These are phyloP conservation scores for Raffaelea arxii DNA, from an alignment of 2,329 filamentous ascomycete species.

Conservation along the genomic window DNA sequence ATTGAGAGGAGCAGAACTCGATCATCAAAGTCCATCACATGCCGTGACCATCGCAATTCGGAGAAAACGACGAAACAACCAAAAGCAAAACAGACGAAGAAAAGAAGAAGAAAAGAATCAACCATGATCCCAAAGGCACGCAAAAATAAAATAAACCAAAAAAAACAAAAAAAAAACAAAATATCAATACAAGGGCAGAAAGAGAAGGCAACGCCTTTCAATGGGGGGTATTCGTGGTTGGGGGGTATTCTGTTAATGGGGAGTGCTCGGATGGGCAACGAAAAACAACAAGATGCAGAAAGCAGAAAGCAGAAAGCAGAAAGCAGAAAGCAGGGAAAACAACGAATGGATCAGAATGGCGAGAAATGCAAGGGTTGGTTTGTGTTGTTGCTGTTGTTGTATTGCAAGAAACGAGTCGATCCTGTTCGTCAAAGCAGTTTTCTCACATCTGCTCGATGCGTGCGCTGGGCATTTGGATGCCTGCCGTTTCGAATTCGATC, in stretches of 20 bases:
- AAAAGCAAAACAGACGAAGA: background rate
- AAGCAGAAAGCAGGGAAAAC: background rate
- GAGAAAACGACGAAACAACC: background rate
- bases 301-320: background rate
- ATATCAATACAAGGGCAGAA: background rate
- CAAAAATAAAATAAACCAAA: background rate
- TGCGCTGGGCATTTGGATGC: constrained; percentile 49
- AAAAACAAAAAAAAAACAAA: constrained; percentile 1
- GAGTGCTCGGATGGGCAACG: background rate
- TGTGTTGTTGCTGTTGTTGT: background rate
- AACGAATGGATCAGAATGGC: too few relatives aligned
- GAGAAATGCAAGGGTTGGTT: background rate
- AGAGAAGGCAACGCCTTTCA: background rate
- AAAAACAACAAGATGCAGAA: background rate
- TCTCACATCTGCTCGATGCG: constrained; percentile 45
- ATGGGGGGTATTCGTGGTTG: background rate
- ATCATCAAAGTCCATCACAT: constrained; percentile 3
- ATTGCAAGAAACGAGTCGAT: background rate
- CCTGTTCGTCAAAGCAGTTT: background rate
- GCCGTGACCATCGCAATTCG: constrained; percentile 1
- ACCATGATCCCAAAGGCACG: constrained; percentile 5
- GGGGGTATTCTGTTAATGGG: background rate
- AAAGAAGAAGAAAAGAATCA: background rate
- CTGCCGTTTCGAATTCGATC: constrained; percentile 47
- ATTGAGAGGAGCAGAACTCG: background rate